Evolutionary conservation across 169 alveolate genomes (phyloP), one percentile per base, ranked within the genome.

Genomic region (Plasmodium malariae): DNA sequence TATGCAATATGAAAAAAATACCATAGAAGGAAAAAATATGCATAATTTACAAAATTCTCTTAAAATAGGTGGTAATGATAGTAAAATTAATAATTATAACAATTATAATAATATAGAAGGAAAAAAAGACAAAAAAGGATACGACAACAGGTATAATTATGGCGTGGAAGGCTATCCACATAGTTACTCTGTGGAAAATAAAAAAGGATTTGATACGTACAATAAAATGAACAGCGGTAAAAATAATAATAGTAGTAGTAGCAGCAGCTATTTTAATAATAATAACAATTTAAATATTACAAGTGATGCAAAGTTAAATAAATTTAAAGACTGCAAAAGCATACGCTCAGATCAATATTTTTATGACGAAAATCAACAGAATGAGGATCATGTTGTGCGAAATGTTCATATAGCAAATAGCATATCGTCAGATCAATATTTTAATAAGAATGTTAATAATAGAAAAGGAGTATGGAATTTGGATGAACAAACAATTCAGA

Each of bases 301-400:
- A 45, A 60, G 32, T 63, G 88, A 48, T 36, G 67, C 93, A 5
- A 93, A 92, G 36, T 57, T 94, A 78, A 88, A 85, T 67, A 63
- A 88, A 68, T 89, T 94, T 88, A 93, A 91, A 55, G 96, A 94
- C 28, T 87, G 89, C 37, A 86, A 88, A 30, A 85, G 94, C 24
- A 89, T 94, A 19, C 92, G 95, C 28, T 92, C 95, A 2, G 96
- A 94, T 88, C 94, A 92, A 63, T 91, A 89, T 54, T 94, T 94
- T 69, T 89, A 93, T 91, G 71, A 88, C 68, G 71, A 93, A 71
- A 43, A 88, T 48, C 67, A 68, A 48, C 72, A 60, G 40, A 70
- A 62, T 62, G 69, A 26, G 14, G 90, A 87, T 65, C 70, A 71
- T 14, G 37, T 65, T 32, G 12, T 73, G 55, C 83, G 68, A 49